These are phyloP conservation scores for Crithidia fasciculata DNA, from an alignment of 208 protist species.

Conservation along the genomic window DNA sequence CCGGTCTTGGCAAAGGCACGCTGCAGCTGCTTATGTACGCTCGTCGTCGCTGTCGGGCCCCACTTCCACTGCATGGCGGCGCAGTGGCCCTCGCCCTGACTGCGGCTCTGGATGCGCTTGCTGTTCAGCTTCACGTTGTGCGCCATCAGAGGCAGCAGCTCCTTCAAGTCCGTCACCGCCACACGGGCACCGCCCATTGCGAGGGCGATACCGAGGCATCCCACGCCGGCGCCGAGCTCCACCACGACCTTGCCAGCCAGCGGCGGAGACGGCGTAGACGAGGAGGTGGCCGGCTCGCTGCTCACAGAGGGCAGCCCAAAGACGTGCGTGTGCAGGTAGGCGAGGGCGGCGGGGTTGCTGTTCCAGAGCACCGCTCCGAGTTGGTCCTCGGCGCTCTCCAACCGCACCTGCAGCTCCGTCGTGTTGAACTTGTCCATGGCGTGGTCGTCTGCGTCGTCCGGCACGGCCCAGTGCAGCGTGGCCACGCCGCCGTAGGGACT, in stretches of 20 bases:
- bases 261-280: neutral
- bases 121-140: constrained; percentile 76
- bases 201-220: constrained; percentile 88
- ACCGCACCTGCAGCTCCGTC: constrained; percentile 38
- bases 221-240: constrained; percentile 88
- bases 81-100: constrained; percentile 51
- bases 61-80: constrained; percentile 77
- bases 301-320: constrained; percentile 13
- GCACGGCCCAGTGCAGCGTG: constrained; percentile 86
- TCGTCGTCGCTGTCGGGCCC: constrained; percentile 56
- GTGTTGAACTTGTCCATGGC: constrained; percentile 18
- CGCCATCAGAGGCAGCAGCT: constrained; percentile 84
- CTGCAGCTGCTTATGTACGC: constrained; percentile 44
- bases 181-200: constrained; percentile 79
- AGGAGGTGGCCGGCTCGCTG: neutral
- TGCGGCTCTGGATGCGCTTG: constrained; percentile 36
- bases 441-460: constrained; percentile 26
- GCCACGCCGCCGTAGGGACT: constrained; percentile 77
- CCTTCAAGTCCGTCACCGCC: constrained; percentile 82
- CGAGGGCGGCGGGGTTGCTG: constrained; percentile 78
- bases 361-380: constrained; percentile 92
- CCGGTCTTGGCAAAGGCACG: constrained; percentile 7
- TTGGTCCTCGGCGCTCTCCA: constrained; percentile 85
- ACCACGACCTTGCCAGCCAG: constrained; percentile 36
- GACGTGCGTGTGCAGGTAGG: constrained; percentile 70